Percentiles rank a stretch among this genome's conserved stretches.
phyloP scores from a whole-genome alignment of 1,139 yeast genomes.

The Scheffersomyces insectosa region DNA sequence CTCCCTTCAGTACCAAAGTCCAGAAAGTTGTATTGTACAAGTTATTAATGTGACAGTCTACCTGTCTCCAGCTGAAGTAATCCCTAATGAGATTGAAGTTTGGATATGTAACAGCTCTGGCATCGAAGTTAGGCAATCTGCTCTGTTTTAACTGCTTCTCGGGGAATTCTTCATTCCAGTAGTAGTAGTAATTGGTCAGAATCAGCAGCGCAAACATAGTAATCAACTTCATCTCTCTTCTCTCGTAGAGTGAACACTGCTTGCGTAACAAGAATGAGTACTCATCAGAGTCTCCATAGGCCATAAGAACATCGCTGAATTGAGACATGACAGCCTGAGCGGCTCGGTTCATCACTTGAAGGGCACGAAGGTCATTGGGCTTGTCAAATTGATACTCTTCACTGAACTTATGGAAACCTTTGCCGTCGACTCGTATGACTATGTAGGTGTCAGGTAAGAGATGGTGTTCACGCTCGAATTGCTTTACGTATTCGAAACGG shows the following conservation, averaged over 20 bases:
- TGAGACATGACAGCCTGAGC: conserved; percentile 65
- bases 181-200: conserved; percentile 69
- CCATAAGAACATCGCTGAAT: conserved; percentile 72
- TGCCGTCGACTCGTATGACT: conserved; percentile 87
- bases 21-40: conserved; percentile 92
- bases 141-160: conserved; percentile 35
- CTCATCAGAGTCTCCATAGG: conserved; percentile 96
- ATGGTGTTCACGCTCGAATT: conserved; percentile 72
- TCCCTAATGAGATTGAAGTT: conserved; percentile 60
- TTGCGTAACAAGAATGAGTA: conserved; percentile 75
- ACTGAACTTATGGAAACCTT: conserved; percentile 89
- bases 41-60: conserved; percentile 94
- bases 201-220: conserved; percentile 82
- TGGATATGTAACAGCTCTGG: conserved; percentile 88
- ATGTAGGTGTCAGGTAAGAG: conserved; percentile 81
- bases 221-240: conserved; percentile 77
- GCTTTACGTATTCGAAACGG: conserved; percentile 69
- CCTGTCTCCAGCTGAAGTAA: conserved; percentile 94
- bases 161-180: conserved; percentile 66
- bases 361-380: conserved; percentile 83
- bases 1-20: conserved; percentile 76
- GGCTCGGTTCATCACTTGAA: conserved; percentile 77
- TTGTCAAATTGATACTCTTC: conserved; percentile 70
- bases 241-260: conserved; percentile 67
- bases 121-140: conserved; percentile 84